These are phyloP conservation scores for Porphyrellus cyaneotinctus DNA, from an alignment of 768 basidiomycete genomes.

Conservation along the genomic window DNA sequence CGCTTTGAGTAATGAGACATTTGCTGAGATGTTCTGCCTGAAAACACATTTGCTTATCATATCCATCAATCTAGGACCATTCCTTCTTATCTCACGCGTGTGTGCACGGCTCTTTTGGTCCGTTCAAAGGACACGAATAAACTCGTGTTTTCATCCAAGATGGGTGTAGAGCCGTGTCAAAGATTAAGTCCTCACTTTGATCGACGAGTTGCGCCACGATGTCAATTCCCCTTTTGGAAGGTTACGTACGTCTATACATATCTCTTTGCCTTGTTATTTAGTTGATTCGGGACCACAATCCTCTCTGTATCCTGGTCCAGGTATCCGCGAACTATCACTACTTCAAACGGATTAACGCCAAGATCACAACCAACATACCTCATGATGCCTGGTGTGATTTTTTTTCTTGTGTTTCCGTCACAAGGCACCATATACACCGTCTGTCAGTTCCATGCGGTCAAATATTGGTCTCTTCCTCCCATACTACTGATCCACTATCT, in stretches of 20 bases:
- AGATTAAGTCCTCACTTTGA: not conserved
- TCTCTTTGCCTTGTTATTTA: too few relatives aligned
- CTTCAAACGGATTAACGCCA: not conserved
- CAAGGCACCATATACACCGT: slow-evolving; percentile 4
- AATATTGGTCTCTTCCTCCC: not conserved
- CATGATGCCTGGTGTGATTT: not conserved
- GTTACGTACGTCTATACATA: not conserved
- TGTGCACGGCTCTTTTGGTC: not conserved
- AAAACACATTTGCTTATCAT: not conserved
- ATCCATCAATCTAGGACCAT: not conserved
- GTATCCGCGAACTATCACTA: not conserved
- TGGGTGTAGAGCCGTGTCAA: too few relatives aligned
- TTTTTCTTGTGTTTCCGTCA: slow-evolving; percentile 4
- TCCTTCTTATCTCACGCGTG: not conserved
- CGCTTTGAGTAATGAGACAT: slow-evolving; percentile 1
- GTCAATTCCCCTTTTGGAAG: slow-evolving; percentile 6
- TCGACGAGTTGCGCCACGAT: slow-evolving; percentile 5
- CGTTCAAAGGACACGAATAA: not conserved
- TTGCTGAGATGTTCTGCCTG: not conserved
- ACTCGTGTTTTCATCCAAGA: not conserved
- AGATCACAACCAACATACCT: not conserved
- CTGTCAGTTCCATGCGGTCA: not conserved
- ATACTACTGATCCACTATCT: not conserved
- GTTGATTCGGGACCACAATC: not conserved
- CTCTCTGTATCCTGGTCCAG: not conserved